phyloP scores from a whole-genome alignment of 768 basidiomycete genomes.

The Infundibulicybe gibba region DNA sequence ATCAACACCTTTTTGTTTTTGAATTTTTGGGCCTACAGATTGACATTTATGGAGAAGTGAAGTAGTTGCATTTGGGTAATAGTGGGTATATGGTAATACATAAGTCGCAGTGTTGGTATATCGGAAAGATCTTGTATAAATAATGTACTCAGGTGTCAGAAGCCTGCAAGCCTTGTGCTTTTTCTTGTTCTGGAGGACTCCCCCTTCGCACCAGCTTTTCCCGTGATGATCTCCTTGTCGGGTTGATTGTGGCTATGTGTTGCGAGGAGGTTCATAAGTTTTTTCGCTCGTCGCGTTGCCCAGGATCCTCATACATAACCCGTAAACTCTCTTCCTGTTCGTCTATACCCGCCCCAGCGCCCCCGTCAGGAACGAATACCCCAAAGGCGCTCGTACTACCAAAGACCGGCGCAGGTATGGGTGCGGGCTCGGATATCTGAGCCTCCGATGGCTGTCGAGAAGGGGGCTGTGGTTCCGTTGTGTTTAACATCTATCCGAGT shows the following conservation, averaged over 20 bases:
- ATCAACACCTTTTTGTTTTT: conserved; percentile 35
- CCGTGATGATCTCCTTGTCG: too few species aligned
- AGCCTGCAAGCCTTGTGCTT: conserved; percentile 21
- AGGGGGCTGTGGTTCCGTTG: conserved; percentile 20
- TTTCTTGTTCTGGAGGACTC: conserved; percentile 9
- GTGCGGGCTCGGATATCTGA: conserved; percentile 15
- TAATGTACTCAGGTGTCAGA: conserved; percentile 7
- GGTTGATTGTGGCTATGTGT: conserved; percentile 14
- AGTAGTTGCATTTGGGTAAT: too few species aligned
- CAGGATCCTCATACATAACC: conserved; percentile 69
- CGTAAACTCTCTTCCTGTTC: conserved; percentile 51
- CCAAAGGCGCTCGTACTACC: conserved; percentile 22
- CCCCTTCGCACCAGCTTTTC: too few species aligned
- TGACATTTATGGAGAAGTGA: too few species aligned
- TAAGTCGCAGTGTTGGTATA: too few species aligned
- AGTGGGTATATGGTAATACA: too few species aligned
- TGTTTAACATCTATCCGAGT: too few species aligned
- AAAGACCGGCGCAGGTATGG: conserved; percentile 12
- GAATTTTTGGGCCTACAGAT: conserved; percentile 2
- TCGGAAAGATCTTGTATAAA: too few species aligned
- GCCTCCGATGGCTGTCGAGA: conserved; percentile 34
- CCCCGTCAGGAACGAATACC: conserved; percentile 11
- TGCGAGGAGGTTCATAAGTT: conserved; percentile 53
- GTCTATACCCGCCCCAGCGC: conserved; percentile 17
- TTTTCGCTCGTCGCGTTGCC: conserved; percentile 54